phyloP scores from a whole-genome alignment of 2,329 filamentous ascomycete genomes.

The Thermothelomyces thermophilus region DNA sequence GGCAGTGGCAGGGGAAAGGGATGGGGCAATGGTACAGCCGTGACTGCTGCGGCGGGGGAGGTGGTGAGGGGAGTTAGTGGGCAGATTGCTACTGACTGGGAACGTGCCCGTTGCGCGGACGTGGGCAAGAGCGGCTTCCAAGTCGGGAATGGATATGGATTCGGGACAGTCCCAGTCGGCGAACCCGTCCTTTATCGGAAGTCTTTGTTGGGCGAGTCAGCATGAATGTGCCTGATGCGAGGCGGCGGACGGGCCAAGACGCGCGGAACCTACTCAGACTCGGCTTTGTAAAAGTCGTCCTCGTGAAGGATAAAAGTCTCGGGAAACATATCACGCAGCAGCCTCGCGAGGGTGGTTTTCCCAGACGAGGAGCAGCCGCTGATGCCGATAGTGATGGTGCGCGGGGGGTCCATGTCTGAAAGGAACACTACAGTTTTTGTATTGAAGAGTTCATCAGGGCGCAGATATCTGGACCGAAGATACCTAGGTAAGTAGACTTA shows the following conservation, averaged over 20 bases:
- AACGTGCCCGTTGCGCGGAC: conserved; percentile 63
- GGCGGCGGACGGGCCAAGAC: not conserved
- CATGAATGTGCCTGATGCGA: too few species aligned
- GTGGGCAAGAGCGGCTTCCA: conserved; percentile 61
- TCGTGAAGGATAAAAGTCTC: conserved; percentile 79
- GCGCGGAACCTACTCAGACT: conserved; percentile 54
- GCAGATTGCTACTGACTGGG: conserved; percentile 42
- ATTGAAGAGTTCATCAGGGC: too few species aligned
- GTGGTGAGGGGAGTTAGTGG: not conserved
- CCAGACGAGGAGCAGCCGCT: conserved; percentile 89
- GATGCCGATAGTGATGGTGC: conserved; percentile 65
- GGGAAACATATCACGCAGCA: conserved; percentile 76
- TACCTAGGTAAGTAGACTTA: too few species aligned
- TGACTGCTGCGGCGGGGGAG: conserved; percentile 27
- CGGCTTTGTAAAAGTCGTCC: conserved; percentile 90
- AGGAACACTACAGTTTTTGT: not conserved
- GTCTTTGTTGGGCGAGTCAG: conserved; percentile 31
- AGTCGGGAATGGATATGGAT: conserved; percentile 63
- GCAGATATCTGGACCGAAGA: too few species aligned
- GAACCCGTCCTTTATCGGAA: conserved; percentile 53
- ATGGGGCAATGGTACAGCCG: conserved; percentile 16
- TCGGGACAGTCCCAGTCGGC: conserved; percentile 90
- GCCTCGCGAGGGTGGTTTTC: conserved; percentile 85
- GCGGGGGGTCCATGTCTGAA: conserved; percentile 31
- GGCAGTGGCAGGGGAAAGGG: too few species aligned